Evolutionary conservation across 1,284 basidiomycete species (phyloP).

Genomic region (Trichosporon asahii): DNA sequence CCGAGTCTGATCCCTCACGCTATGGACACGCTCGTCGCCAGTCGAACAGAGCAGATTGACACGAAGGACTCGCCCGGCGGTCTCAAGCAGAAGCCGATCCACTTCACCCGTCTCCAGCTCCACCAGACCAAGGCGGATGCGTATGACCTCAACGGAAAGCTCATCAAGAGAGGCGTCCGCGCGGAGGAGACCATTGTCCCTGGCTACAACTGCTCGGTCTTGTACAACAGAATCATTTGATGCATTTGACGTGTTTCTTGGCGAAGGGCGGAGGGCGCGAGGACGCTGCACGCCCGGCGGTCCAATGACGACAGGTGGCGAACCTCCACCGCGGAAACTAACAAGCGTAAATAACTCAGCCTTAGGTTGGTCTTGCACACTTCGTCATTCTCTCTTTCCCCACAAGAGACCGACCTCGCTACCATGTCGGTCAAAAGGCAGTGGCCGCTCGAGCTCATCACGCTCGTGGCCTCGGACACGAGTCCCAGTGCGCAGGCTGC

Average conservation of each 20-base stretch:
- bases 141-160: conserved; percentile 63
- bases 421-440: not conserved
- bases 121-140: conserved; percentile 54
- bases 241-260: not conserved
- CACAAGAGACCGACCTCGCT: too few species aligned
- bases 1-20: conserved; percentile 55
- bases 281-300: too few species aligned
- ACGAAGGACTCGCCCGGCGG: conserved; percentile 38
- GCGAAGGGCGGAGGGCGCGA: too few species aligned
- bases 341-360: too few species aligned
- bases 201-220: conserved; percentile 59
- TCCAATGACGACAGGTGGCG: too few species aligned
- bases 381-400: too few species aligned
- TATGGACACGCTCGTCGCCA: conserved; percentile 37
- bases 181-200: conserved; percentile 67
- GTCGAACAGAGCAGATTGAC: conserved; percentile 59
- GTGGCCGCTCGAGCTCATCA: not conserved
- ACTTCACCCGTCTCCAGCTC: conserved; percentile 53
- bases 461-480: not conserved
- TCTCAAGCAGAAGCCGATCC: conserved; percentile 47
- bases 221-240: conserved; percentile 66
- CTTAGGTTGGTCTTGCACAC: too few species aligned
- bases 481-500: not conserved
- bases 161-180: conserved; percentile 63
- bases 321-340: too few species aligned